Conservation (phyloP, 495 filamentous ascomycete species). For the Halenospora varia region DNA sequence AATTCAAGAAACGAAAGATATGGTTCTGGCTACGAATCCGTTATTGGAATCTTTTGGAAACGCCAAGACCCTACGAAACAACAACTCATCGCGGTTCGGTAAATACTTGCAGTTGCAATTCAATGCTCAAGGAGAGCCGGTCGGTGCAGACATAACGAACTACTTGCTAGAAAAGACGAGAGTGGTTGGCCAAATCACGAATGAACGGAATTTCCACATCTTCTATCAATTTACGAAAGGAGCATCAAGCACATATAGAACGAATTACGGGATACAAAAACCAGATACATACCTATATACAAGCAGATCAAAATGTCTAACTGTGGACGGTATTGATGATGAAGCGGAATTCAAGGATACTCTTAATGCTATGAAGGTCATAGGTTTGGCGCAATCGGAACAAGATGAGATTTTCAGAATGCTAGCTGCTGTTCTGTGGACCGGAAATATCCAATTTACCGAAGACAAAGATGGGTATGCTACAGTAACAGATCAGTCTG, state of each 20-base stretch:
- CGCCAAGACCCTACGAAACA: slow-evolving; percentile 95
- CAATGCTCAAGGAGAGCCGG: slow-evolving; percentile 86
- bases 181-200: slow-evolving; percentile 91
- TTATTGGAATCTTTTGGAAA: slow-evolving; percentile 97
- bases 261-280: slow-evolving; percentile 81
- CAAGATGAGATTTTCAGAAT: slow-evolving; percentile 98
- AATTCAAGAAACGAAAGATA: slow-evolving; percentile 98
- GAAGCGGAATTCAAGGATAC: slow-evolving; percentile 87
- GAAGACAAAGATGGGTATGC: slow-evolving; percentile 92
- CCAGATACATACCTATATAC: slow-evolving; percentile 96
- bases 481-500: slow-evolving; percentile 76
- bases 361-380: slow-evolving; percentile 88
- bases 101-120: slow-evolving; percentile 99
- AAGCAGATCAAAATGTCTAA: slow-evolving; percentile 85
- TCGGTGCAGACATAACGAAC: slow-evolving; percentile 97
- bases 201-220: slow-evolving; percentile 98
- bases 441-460: slow-evolving; percentile 84
- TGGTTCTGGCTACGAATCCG: slow-evolving; percentile 98
- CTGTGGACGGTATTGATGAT: slow-evolving; percentile 93
- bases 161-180: slow-evolving; percentile 94
- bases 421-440: slow-evolving; percentile 89
- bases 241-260: slow-evolving; percentile 78
- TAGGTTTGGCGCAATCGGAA: slow-evolving; percentile 82
- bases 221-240: slow-evolving; percentile 99
- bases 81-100: slow-evolving; percentile 97